Evolutionary conservation across 2,329 filamentous ascomycete species (phyloP), one percentile per base, ranked within the genome.

Genomic region (Trichoderma koningiopsis): DNA sequence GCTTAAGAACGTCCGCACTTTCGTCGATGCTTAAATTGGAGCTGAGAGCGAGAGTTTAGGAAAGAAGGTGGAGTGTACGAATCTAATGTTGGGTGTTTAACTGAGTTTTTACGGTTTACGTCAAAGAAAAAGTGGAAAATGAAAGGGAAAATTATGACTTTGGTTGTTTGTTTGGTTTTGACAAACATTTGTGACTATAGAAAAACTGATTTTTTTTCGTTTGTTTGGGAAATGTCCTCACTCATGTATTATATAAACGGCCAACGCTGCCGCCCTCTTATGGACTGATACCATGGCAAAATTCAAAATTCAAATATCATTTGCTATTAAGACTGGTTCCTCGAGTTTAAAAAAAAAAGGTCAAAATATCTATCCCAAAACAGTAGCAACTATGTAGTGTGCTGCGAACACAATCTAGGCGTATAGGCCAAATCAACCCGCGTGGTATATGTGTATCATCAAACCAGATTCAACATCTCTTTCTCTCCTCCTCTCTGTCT

Each of bases 1-100:
- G 96, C 84, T 99, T 80, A 87, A 89, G 81, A 92, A 92, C 78
- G 87, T 97, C 81, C 96, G 95, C 89, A 84, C 83, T 72, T 97
- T 98, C 78, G 85, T 97, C 74, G 91, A 92, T 79, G 89, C 89
- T 71, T 93, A 84, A 61, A 65, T 52, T 27, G 2, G 22, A 37
- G 29, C 47, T 53, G 14, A 35, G 27, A 27, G n/a, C 24, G 16
- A 35, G 40, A 27, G 5, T 0, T 3, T 4, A 8, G 52, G 52
- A 68, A 53, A 40, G 53, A 53, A 59, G 1, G 19, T 33, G 7
- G 6, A 62, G 43, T 68, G 56, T 61, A 67, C 27, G 63, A 65
- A 35, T 68, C 22, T 31, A 68, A 61, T 57, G 47, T 57, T 29
- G n/a, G 29, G 47, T 35, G 29, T 47, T 43, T 24, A 33, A 40